Base-by-base conservation (phyloP, 345 rosid species). In the Hibiscus trionum region DNA sequence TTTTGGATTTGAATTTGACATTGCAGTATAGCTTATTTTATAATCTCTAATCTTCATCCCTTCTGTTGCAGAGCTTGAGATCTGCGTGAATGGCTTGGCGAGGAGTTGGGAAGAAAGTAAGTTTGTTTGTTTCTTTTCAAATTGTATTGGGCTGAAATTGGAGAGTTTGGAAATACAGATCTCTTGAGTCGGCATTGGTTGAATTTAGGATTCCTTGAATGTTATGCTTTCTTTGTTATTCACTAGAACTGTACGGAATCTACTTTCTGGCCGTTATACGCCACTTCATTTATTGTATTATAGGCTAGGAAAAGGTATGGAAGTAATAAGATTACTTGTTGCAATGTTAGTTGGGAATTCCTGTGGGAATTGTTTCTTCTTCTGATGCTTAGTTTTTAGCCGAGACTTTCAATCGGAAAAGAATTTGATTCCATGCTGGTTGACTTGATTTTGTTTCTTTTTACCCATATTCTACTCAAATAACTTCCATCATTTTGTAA, bases 21-120 rank as follows among this genome's bases (percentile, higher is more conserved):
- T 31, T 31, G 35, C 35, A 31, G 35, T 31, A 31, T 31, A 31
- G 35, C 35, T 31, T 31, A 5, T 31, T 31, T 31, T 31, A 31
- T 31, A 31, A 31, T 31, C 35, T 31, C 35, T 31, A 31, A 31
- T 31, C 35, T 31, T 31, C 35, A 31, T 4, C 52, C 15, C 15
- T 2, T 2, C 14, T 11, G 11, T 29, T 74, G 80, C 77, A 80
- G 82, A 63, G 81, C 72, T 67, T 75, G 31, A 70, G 53, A 67
- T 69, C 62, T 71, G 66, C 77, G 71, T 82, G 85, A 78, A 90
- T 89, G 92, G 90, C 95, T 76, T 85, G 84, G 75, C 81, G 76
- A 73, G 76, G 77, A 44, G 69, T 81, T 65, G 71, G 78, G 39
- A 85, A 75, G 73, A 83, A 75, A 86, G 95, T 86, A 77, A 56